Percentiles rank a stretch among this genome's conserved stretches.
phyloP scores from a whole-genome alignment of 2,329 filamentous ascomycete species.

The Fusarium sp. region DNA sequence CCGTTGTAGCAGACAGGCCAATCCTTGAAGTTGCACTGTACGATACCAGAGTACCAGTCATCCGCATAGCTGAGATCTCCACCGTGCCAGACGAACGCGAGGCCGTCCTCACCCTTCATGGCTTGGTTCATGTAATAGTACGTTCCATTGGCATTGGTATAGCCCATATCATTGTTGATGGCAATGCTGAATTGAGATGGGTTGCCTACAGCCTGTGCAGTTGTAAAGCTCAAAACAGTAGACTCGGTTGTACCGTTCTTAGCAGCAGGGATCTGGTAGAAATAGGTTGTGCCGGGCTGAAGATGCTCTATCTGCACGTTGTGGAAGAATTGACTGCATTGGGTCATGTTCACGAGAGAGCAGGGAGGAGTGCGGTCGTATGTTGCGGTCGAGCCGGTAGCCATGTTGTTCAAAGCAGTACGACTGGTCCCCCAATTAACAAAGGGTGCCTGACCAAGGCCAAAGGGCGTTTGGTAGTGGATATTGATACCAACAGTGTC shows the following conservation, averaged over 20 bases:
- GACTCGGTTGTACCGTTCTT: neutral
- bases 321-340: slow-evolving; percentile 4
- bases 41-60: neutral
- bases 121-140: neutral
- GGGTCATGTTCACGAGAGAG: neutral
- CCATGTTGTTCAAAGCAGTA: neutral
- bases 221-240: neutral
- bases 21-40: accelerated
- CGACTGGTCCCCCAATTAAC: accelerated
- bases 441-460: accelerated
- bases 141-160: neutral
- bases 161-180: neutral
- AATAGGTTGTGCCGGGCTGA: neutral
- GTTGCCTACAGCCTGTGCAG: neutral
- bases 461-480: neutral
- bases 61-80: slow-evolving; percentile 2
- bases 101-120: accelerated
- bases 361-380: neutral
- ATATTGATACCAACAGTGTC: neutral
- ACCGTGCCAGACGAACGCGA: neutral
- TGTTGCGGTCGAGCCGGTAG: neutral
- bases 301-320: neutral
- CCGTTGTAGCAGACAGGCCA: slow-evolving; percentile 6
- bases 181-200: neutral
- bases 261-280: neutral